Evolutionary conservation across 1,139 yeast genomes (phyloP).

Genomic region (Diutina ranongensis): DNA sequence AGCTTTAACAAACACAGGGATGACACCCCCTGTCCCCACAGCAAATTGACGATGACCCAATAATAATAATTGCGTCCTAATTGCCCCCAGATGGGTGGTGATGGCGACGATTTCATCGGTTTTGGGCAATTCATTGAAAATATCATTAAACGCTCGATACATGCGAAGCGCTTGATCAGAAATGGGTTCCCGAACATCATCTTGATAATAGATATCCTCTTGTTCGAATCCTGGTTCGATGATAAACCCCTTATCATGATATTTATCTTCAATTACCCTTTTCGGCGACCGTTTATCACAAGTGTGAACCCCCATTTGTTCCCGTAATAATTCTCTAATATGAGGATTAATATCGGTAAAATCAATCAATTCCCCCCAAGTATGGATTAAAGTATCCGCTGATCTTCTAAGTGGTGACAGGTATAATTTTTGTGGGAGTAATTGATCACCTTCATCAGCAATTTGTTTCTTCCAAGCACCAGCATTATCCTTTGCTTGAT

Average conservation of each 20-base stretch:
- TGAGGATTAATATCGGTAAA: conserved; percentile 22
- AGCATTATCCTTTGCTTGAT: conserved; percentile 33
- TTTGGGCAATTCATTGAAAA: conserved; percentile 17
- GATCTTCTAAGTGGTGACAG: conserved; percentile 60
- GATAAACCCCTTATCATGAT: conserved; percentile 18
- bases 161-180: conserved; percentile 30
- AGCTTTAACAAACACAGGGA: conserved; percentile 31
- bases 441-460: conserved; percentile 18
- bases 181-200: conserved; percentile 29
- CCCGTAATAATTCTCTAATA: conserved; percentile 48
- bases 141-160: conserved; percentile 24
- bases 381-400: conserved; percentile 40
- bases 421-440: conserved; percentile 42
- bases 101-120: conserved; percentile 18
- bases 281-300: conserved; percentile 50
- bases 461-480: conserved; percentile 14
- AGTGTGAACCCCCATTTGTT: conserved; percentile 54
- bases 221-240: conserved; percentile 31
- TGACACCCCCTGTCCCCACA: conserved; percentile 35
- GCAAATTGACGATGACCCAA: conserved; percentile 31
- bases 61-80: conserved; percentile 28
- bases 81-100: conserved; percentile 31
- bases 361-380: conserved; percentile 43
- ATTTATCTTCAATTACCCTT: conserved; percentile 20
- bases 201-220: conserved; percentile 24